phyloP scores from a whole-genome alignment of 1,139 yeast genomes.

The Suhomyces chickasaworum region DNA sequence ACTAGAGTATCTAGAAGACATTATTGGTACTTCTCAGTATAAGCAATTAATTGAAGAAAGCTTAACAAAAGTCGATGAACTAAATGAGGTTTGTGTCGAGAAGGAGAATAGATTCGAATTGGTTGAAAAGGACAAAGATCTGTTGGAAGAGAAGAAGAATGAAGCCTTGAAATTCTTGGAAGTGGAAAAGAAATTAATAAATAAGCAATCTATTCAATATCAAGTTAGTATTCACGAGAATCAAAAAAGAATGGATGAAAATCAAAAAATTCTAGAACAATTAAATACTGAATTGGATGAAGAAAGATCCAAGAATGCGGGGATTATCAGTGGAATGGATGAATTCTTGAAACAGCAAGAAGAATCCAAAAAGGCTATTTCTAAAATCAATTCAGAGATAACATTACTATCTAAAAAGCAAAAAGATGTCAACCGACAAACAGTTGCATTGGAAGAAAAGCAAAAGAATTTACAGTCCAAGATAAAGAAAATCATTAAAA shows the following conservation, averaged over 20 bases:
- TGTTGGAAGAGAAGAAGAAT: slow-evolving; percentile 68
- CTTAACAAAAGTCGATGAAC: slow-evolving; percentile 57
- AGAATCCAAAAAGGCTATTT: slow-evolving; percentile 32
- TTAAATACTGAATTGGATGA: slow-evolving; percentile 46
- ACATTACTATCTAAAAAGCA: slow-evolving; percentile 37
- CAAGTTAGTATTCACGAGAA: slow-evolving; percentile 56
- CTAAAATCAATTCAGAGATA: slow-evolving; percentile 32
- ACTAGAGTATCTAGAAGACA: slow-evolving; percentile 91
- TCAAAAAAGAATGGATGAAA: slow-evolving; percentile 41
- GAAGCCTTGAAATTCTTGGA: slow-evolving; percentile 68
- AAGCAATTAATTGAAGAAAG: slow-evolving; percentile 74
- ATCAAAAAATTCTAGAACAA: slow-evolving; percentile 33
- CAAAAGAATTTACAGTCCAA: slow-evolving; percentile 63
- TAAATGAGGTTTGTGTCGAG: slow-evolving; percentile 79
- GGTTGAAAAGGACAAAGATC: slow-evolving; percentile 74
- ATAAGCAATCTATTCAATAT: slow-evolving; percentile 55
- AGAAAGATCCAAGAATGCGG: slow-evolving; percentile 51
- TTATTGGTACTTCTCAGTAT: slow-evolving; percentile 89
- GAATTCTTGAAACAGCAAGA: slow-evolving; percentile 40
- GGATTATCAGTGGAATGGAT: slow-evolving; percentile 44
- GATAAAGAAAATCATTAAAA: slow-evolving; percentile 61
- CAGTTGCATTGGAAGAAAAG: slow-evolving; percentile 74
- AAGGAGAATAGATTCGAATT: slow-evolving; percentile 78
- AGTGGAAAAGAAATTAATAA: slow-evolving; percentile 62
- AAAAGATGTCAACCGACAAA: slow-evolving; percentile 46